Evolutionary conservation across 768 basidiomycete species (phyloP), one percentile per base, ranked within the genome.

Genomic region (Tulasnella sp.): DNA sequence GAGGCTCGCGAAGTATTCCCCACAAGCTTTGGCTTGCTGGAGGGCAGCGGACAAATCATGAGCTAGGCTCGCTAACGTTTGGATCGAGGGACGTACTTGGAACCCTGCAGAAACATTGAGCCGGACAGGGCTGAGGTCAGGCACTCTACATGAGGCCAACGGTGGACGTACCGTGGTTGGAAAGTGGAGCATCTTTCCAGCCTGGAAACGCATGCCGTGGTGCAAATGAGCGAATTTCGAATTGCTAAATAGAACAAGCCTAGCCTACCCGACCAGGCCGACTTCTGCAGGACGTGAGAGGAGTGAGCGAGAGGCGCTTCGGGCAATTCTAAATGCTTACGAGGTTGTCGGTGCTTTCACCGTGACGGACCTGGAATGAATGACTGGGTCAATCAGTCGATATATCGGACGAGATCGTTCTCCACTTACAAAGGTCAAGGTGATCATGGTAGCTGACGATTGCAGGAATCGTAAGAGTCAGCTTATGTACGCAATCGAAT

Each of bases 1-100:
- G 21, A 67, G 64, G 42, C 57, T 43, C n/a, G 60, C 50, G 35
- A 67, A 63, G 27, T 21, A 61, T 43, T 49, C 59, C 21, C 60
- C 60, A 7, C 41, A 45, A 12, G 69, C 69, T 59, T 68, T 68
- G 12, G 69, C 70, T 70, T 71, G 70, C 69, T 70, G 57, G 4
- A 8, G 17, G 35, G 14, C 3, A n/a, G 8, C 15, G 19, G 15
- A 14, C 1, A 14, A 12, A 2, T 52, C 5, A 21, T 27, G 5
- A 19, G 32, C 14, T 2, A 31, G 0, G 19, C 6, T 17, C 21
- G 15, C 21, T n/a, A 31, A 17, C 32, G 48, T 19, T 3, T 11
- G 4, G 32, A 6, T 14, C 27, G 7, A 19, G 19, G 31, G 0
- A 40, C 34, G 35, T 35, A 36, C 50, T 15, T 36, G 25, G 50